Conservation (phyloP, 257 asterid genomes). For the Verbena officinalis region DNA sequence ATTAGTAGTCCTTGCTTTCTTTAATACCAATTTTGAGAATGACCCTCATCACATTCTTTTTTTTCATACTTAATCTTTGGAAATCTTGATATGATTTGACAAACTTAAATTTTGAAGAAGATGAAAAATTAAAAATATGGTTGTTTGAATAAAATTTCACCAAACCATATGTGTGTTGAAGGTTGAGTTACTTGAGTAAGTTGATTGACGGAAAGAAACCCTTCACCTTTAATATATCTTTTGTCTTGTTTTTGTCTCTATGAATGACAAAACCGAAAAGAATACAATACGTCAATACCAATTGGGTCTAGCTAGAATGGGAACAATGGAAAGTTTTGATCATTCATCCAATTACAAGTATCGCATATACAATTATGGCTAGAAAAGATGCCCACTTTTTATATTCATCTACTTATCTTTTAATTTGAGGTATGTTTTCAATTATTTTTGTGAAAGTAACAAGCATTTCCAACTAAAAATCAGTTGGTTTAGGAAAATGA, state of each 20-base stretch:
- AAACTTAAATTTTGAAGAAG: neutral
- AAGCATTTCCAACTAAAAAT: slow-evolving; percentile 6
- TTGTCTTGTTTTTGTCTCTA: neutral
- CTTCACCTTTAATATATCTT: slow-evolving; percentile 2
- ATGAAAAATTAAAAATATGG: neutral
- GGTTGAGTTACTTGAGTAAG: slow-evolving; percentile 1
- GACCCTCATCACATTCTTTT: neutral
- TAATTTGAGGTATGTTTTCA: neutral
- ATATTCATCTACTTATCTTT: slow-evolving; percentile 10
- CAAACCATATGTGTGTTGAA: slow-evolving; percentile 21
- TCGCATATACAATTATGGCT: neutral
- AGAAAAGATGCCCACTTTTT: slow-evolving; percentile 22
- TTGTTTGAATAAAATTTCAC: slow-evolving; percentile 17
- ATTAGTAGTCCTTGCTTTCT: neutral
- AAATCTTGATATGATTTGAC: neutral
- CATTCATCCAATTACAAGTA: neutral
- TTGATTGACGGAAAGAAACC: slow-evolving; percentile 19
- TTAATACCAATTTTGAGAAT: neutral
- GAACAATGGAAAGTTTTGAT: slow-evolving; percentile 7
- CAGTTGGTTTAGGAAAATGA: too few relatives aligned
- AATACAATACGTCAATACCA: neutral
- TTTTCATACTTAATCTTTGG: neutral
- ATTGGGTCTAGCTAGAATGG: slow-evolving; percentile 13
- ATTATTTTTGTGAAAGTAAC: slow-evolving; percentile 24
- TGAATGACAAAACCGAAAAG: slow-evolving; percentile 15